Percentiles rank a stretch among this genome's conserved stretches.
Evolutionary conservation across 1,284 basidiomycete genomes (phyloP).

Genomic region (Hemileia vastatrix): DNA sequence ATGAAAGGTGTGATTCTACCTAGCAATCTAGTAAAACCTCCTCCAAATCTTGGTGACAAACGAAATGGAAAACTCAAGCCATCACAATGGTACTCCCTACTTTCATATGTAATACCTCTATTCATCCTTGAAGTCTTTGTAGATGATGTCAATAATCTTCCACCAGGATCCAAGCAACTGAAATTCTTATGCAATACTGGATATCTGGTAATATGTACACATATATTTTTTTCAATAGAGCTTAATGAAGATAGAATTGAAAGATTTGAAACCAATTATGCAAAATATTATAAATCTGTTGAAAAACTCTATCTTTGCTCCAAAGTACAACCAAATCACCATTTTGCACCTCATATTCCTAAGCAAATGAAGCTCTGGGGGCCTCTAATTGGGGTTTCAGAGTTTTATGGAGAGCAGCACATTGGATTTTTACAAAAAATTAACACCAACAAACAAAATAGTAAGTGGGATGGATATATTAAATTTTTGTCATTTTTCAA

Average conservation of each 20-base stretch:
- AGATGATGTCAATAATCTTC: background rate
- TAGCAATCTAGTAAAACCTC: background rate
- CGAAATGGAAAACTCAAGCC: background rate
- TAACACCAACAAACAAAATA: background rate
- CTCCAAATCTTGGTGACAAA: background rate
- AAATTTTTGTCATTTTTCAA: no score
- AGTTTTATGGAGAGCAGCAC: background rate
- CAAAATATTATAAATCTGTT: background rate
- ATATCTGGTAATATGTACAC: background rate
- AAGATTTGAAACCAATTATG: background rate
- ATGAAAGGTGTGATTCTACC: background rate
- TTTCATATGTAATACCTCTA: background rate
- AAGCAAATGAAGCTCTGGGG: background rate
- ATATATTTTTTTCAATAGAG: background rate
- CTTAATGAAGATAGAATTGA: background rate
- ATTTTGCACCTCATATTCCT: background rate
- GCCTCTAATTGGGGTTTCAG: background rate
- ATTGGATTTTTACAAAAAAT: background rate
- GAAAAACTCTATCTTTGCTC: background rate
- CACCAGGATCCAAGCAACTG: background rate
- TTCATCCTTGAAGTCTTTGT: background rate
- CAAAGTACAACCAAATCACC: background rate
- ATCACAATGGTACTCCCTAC: background rate
- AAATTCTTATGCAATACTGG: background rate
- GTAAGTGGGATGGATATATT: no score